A percentile compares a stretch with the other conserved stretches of the same genome.
phyloP scores from a whole-genome alignment of 257 asterid genomes.

The Nicotiana tabacum region DNA sequence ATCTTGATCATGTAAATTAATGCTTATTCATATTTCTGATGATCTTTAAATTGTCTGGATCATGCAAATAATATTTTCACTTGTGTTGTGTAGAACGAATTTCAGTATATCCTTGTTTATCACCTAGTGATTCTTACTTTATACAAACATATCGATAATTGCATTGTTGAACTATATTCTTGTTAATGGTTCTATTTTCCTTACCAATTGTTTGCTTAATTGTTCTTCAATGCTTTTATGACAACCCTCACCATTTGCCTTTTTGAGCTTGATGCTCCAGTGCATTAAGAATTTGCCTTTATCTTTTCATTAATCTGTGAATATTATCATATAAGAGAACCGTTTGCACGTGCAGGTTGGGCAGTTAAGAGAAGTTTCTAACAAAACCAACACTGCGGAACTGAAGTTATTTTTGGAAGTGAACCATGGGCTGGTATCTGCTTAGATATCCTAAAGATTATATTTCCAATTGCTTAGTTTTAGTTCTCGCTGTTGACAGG shows the following conservation, averaged over 20 bases:
- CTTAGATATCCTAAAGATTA: neutral
- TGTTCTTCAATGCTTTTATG: no score
- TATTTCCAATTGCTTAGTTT: neutral
- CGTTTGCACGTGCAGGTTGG: constrained; percentile 13
- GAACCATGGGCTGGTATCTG: constrained; percentile 56
- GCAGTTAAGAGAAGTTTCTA: constrained; percentile 75
- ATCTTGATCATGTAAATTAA: neutral
- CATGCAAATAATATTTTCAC: neutral
- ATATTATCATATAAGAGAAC: neutral
- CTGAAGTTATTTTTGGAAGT: constrained; percentile 81
- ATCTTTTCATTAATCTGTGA: neutral
- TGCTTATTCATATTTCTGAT: neutral
- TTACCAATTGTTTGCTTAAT: neutral
- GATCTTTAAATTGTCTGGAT: no score
- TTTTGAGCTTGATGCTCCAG: neutral
- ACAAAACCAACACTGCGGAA: constrained; percentile 68
- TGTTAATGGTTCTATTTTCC: neutral
- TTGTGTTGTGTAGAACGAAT: neutral
- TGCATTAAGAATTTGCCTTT: neutral
- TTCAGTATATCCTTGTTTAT: neutral
- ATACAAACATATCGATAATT: no score
- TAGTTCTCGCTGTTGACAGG: neutral
- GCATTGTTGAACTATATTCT: neutral
- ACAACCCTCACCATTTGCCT: neutral
- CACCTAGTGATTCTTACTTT: neutral